These are phyloP conservation scores for Ganoderma multipileum DNA, from an alignment of 1,284 basidiomycete species.

Conservation along the genomic window DNA sequence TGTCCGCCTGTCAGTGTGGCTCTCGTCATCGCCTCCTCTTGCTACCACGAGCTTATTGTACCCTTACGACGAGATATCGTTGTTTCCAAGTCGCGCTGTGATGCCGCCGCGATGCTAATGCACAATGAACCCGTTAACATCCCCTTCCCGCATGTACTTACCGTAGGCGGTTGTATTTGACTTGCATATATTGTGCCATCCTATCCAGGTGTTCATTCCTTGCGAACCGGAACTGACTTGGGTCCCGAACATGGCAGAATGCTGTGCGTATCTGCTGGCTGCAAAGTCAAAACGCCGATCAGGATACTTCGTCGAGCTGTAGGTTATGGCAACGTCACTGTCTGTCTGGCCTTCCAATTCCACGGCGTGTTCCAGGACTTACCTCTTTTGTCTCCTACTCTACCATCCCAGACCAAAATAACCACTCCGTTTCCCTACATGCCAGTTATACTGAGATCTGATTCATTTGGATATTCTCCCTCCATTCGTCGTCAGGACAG, in stretches of 20 bases:
- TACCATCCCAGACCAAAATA: not conserved
- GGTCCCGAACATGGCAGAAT: not conserved
- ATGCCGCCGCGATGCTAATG: not conserved
- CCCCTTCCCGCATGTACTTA: not conserved
- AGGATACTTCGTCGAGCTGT: not conserved
- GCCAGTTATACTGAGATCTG: not conserved
- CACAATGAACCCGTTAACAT: not conserved
- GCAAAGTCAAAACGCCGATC: not conserved
- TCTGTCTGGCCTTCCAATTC: not conserved
- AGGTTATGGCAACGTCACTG: not conserved
- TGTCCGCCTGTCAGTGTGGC: not conserved
- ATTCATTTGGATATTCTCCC: not conserved
- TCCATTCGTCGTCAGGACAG: conserved; percentile 9
- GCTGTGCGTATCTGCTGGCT: not conserved
- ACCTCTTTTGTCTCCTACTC: not conserved
- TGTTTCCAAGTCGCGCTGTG: not conserved
- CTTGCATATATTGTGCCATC: not conserved
- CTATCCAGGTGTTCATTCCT: not conserved
- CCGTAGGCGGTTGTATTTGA: not conserved
- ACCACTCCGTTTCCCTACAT: not conserved
- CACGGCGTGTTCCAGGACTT: not conserved
- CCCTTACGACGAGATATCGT: not conserved
- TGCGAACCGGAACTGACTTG: not conserved
- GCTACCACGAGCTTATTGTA: not conserved
- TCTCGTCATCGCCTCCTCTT: not conserved